Evolutionary conservation across 768 basidiomycete species (phyloP), one percentile per base, ranked within the genome.

Genomic region (Suillus subluteus): DNA sequence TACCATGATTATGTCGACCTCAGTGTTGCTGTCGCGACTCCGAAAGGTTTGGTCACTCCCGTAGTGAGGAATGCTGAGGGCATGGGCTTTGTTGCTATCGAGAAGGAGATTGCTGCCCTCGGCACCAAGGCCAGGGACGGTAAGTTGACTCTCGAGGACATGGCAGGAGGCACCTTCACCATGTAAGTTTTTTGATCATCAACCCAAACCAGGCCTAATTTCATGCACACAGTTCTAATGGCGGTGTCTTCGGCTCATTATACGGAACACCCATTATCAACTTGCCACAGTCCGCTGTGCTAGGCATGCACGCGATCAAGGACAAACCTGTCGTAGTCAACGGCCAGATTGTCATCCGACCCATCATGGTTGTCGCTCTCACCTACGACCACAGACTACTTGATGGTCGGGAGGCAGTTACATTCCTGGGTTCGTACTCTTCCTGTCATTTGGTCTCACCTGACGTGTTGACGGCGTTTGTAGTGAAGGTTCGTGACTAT

Each of bases 221-320:
- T 72, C 13, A 9, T 9, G n/a, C 8, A 9, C 67, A 30, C 68
- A 97, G 95, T 79, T 99, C 98, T 48, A 99, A 99, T 75, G 98
- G 97, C 55, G 97, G 97, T 72, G 97, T 99, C 76, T 99, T 99
- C 74, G 97, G 97, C 54, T 97, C 95, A 59, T 82, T 99, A 59
- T 98, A 91, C 74, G 97, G 97, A 48, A 99, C 97, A n/a, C 97
- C 97, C 44, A 99, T 99, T 75, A 97, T 99, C 81, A 99, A 98
- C 84, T 83, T 96, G 55, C 97, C 96, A 5, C 97, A 98, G 77
- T 81, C 95, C 30, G 97, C 96, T 62, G 95, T 98, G 8, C 88
- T 99, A 64, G 96, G 93, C 67, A 98, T 99, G 94, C 97, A 99
- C 79, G 75, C 94, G 26, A 96, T 98, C 83, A 96, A 95, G 77